These are phyloP conservation scores for Jaapia argillacea DNA, from an alignment of 768 basidiomycete species.

Conservation along the genomic window DNA sequence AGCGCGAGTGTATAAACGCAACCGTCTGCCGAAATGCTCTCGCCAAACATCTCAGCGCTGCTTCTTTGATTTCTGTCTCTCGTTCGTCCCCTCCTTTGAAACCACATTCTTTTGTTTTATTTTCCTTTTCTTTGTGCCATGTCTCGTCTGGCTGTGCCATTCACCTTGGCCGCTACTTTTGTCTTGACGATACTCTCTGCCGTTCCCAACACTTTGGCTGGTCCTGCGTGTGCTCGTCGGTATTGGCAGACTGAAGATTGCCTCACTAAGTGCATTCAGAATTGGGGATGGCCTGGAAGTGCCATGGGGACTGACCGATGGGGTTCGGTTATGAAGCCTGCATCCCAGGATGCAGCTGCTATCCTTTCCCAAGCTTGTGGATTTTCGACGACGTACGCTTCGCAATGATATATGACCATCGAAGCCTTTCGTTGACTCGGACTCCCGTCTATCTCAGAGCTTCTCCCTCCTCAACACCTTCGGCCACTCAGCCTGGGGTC, in stretches of 20 bases:
- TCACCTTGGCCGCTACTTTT: conserved; percentile 10
- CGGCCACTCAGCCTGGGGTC: conserved; percentile 2
- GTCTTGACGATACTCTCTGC: conserved; percentile 11
- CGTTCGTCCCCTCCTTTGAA: background rate
- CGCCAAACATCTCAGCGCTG: too few relatives aligned
- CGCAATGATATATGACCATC: background rate
- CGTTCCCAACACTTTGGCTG: conserved; percentile 13
- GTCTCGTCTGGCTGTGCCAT: background rate
- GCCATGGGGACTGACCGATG: conserved; percentile 47
- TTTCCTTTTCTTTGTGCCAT: conserved; percentile 8
- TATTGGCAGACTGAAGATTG: conserved; percentile 8
- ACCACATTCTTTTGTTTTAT: conserved; percentile 11
- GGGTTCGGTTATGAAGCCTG: conserved; percentile 38
- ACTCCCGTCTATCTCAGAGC: too few relatives aligned
- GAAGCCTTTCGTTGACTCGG: background rate
- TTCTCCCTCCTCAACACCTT: too few relatives aligned
- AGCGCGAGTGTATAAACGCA: too few relatives aligned
- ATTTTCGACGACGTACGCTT: conserved; percentile 11
- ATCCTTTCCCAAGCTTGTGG: conserved; percentile 36
- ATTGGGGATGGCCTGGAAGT: conserved; percentile 29
- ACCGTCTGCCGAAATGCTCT: too few relatives aligned
- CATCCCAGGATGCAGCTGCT: conserved; percentile 20
- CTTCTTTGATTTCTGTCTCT: too few relatives aligned
- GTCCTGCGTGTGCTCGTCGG: conserved; percentile 16
- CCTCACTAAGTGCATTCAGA: conserved; percentile 10